phyloP scores from a whole-genome alignment of 371 early-diverging fungal genomes.

The Spraguea lophii region DNA sequence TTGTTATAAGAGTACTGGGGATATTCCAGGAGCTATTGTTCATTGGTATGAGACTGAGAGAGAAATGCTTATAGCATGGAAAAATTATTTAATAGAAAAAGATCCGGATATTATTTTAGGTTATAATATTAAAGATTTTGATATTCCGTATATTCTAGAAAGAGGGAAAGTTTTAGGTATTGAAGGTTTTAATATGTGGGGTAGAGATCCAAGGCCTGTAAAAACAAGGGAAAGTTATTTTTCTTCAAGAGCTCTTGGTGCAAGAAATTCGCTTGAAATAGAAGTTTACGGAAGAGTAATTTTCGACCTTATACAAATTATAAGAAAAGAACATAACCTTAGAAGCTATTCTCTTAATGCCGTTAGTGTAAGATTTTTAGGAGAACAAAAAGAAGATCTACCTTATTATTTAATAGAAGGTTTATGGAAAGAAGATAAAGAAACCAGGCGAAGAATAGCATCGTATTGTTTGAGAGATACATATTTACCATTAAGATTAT shows the following conservation, averaged over 20 bases:
- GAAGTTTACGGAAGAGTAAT: constrained; percentile 80
- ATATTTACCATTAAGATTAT: constrained; percentile 70
- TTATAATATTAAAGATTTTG: constrained; percentile 92
- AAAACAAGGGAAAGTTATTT: neutral
- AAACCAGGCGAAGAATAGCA: constrained; percentile 82
- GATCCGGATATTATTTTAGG: constrained; percentile 94
- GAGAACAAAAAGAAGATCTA: constrained; percentile 98
- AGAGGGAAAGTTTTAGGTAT: constrained; percentile 59
- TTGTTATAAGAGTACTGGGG: constrained; percentile 62
- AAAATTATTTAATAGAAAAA: constrained; percentile 45
- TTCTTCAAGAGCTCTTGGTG: constrained; percentile 57
- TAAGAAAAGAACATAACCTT: constrained; percentile 85
- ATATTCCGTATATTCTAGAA: constrained; percentile 85
- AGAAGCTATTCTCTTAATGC: constrained; percentile 86
- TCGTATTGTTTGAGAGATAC: constrained; percentile 96
- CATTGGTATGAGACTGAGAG: constrained; percentile 60
- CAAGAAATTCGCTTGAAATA: constrained; percentile 63
- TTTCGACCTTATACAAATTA: constrained; percentile 76
- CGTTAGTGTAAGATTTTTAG: constrained; percentile 80
- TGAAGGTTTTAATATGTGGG: constrained; percentile 58
- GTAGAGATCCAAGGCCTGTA: constrained; percentile 48
- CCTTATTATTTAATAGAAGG: constrained; percentile 89
- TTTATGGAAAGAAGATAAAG: constrained; percentile 71
- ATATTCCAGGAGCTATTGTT: constrained; percentile 74
- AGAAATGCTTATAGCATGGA: constrained; percentile 64